These are phyloP conservation scores for Helenozyma baotianmanensis DNA, from an alignment of 805 yeast genomes.

Conservation along the genomic window DNA sequence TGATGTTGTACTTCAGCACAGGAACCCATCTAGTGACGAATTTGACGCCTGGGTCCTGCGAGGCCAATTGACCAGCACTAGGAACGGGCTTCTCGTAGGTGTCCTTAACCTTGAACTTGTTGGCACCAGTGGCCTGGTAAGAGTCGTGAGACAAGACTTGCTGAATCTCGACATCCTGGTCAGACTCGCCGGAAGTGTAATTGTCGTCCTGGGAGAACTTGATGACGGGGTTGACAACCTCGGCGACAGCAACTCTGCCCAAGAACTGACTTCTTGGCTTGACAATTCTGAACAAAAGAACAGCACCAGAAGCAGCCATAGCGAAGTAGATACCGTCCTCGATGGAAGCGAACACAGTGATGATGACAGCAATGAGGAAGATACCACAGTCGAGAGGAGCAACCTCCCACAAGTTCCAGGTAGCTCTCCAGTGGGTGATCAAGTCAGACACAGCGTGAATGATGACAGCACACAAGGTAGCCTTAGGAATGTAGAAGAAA, in stretches of 20 bases:
- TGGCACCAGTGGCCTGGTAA: constrained; percentile 20
- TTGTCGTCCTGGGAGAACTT: constrained; percentile 19
- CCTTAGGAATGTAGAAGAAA: constrained; percentile 87
- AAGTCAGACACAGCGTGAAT: constrained; percentile 92
- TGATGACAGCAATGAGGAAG: constrained; percentile 65
- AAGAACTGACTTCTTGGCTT: constrained; percentile 79
- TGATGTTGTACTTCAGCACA: constrained; percentile 43
- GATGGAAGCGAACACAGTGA: constrained; percentile 73
- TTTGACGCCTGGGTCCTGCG: constrained; percentile 30
- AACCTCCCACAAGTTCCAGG: constrained; percentile 66
- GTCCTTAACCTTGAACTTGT: constrained; percentile 17
- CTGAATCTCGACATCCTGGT: constrained; percentile 35
- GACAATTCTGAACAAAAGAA: constrained; percentile 67
- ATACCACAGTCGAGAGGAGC: constrained; percentile 72
- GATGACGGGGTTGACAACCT: constrained; percentile 60
- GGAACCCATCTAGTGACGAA: constrained; percentile 72
- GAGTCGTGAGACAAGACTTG: constrained; percentile 35
- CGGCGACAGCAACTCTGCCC: constrained; percentile 71
- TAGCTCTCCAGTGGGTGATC: constrained; percentile 62
- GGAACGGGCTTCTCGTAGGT: constrained; percentile 12
- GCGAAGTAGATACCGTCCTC: constrained; percentile 92
- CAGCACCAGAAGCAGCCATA: constrained; percentile 75
- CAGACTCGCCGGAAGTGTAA: constrained; percentile 17
- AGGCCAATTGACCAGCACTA: constrained; percentile 20
- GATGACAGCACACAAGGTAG: constrained; percentile 80